Conservation (phyloP, 805 yeast genomes). For the Metschnikowia borealis region DNA sequence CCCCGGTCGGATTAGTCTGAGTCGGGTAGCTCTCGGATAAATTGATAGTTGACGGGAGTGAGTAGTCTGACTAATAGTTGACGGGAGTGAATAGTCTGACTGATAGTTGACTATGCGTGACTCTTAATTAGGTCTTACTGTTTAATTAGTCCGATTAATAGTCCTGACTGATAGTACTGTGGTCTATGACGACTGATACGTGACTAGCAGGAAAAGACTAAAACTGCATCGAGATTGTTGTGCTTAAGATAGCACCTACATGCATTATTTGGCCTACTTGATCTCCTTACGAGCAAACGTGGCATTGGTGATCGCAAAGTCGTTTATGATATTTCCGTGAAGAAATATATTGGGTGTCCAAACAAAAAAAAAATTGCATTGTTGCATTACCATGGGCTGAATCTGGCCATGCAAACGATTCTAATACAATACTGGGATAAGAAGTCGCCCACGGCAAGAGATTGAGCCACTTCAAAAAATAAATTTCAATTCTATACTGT, state of each 20-base stretch:
- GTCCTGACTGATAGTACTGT: no score
- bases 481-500: not conserved
- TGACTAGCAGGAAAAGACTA: no score
- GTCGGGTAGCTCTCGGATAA: no score
- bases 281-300: not conserved
- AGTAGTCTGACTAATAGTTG: no score
- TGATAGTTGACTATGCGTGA: no score
- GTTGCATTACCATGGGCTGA: not conserved
- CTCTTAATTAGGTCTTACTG: no score
- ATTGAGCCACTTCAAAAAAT: not conserved
- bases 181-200: no score
- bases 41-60: no score
- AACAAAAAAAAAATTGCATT: not conserved
- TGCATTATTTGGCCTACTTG: not conserved
- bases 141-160: no score
- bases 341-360: not conserved
- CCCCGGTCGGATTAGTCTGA: conserved; percentile 12
- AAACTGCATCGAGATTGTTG: not conserved
- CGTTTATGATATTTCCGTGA: not conserved
- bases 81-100: no score
- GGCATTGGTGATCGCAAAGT: not conserved
- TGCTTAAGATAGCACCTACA: not conserved
- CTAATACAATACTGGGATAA: not conserved
- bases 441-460: not conserved
- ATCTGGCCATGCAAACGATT: not conserved